A percentile compares a stretch with the other conserved stretches of the same genome.
These are phyloP conservation scores for Thelonectria olida DNA, from an alignment of 2,329 filamentous ascomycete species.

Conservation along the genomic window DNA sequence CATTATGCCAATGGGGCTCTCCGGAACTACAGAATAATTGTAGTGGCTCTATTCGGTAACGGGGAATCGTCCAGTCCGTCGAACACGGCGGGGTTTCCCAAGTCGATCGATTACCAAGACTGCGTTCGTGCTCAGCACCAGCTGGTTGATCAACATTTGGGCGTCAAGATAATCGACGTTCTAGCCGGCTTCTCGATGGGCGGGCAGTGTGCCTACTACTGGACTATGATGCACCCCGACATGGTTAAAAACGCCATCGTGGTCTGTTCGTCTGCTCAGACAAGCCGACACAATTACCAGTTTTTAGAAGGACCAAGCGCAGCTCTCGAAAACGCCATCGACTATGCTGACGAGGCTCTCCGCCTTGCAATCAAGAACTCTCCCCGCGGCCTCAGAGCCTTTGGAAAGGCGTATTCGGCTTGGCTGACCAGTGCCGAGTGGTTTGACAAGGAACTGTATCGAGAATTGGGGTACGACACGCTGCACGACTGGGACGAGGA, in stretches of 20 bases:
- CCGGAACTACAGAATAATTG: conserved; percentile 54
- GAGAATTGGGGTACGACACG: conserved; percentile 45
- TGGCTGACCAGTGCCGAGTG: conserved; percentile 57
- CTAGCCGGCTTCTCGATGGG: conserved; percentile 61
- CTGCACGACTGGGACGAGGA: conserved; percentile 48
- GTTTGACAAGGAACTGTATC: conserved; percentile 54
- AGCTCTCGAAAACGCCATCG: conserved; percentile 50
- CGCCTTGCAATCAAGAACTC: conserved; percentile 32
- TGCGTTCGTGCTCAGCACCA: conserved; percentile 52
- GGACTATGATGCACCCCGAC: conserved; percentile 54
- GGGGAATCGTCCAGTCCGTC: conserved; percentile 58
- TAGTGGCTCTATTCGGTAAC: conserved; percentile 57
- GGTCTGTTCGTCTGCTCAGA: conserved; percentile 56
- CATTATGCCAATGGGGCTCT: conserved; percentile 55
- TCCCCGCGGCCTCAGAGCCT: conserved; percentile 49
- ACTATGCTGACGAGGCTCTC: conserved; percentile 48
- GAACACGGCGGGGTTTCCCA: conserved; percentile 52
- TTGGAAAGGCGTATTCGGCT: conserved; percentile 56
- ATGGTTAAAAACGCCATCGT: conserved; percentile 51
- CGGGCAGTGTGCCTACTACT: conserved; percentile 58
- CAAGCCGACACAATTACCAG: conserved; percentile 56
- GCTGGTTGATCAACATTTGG: conserved; percentile 48
- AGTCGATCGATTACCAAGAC: conserved; percentile 51
- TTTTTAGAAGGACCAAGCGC: conserved; percentile 57
- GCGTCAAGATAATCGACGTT: conserved; percentile 47